These are phyloP conservation scores for Viola odorata DNA, from an alignment of 345 rosid genomes.

Conservation along the genomic window DNA sequence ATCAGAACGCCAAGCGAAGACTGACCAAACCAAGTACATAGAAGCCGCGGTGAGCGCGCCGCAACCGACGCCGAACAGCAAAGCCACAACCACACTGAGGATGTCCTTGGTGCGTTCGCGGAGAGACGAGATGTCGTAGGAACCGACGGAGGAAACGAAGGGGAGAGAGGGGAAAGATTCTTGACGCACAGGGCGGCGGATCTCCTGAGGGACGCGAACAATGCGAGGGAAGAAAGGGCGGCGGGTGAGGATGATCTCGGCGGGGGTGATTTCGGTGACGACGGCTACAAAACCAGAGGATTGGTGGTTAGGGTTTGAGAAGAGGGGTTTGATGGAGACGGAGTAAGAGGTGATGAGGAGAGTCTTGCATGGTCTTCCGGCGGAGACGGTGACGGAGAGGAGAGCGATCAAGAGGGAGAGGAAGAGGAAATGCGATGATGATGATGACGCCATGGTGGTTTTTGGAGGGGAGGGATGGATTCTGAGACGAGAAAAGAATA, in stretches of 20 bases:
- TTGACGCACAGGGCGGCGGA: slow-evolving; percentile 8
- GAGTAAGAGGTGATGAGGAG: slow-evolving; percentile 62
- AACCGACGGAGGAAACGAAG: slow-evolving; percentile 21
- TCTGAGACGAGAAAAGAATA: too few relatives aligned
- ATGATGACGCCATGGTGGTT: neutral
- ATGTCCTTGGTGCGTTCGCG: slow-evolving; percentile 81
- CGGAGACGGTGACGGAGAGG: slow-evolving; percentile 21
- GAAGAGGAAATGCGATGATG: slow-evolving; percentile 5
- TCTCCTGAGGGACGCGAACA: neutral
- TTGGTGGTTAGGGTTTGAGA: slow-evolving; percentile 36
- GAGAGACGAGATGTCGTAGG: slow-evolving; percentile 47
- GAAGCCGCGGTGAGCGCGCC: slow-evolving; percentile 91
- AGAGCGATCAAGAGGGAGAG: slow-evolving; percentile 4
- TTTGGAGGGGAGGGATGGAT: too few relatives aligned
- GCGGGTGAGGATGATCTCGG: slow-evolving; percentile 24
- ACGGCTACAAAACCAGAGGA: slow-evolving; percentile 54
- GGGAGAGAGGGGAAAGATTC: slow-evolving; percentile 5
- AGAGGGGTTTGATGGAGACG: slow-evolving; percentile 50
- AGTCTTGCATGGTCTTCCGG: slow-evolving; percentile 34
- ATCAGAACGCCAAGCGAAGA: slow-evolving; percentile 36
- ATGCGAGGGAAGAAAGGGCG: slow-evolving; percentile 16
- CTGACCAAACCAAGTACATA: slow-evolving; percentile 80
- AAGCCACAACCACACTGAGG: slow-evolving; percentile 75
- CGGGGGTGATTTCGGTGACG: slow-evolving; percentile 37
- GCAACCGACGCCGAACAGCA: slow-evolving; percentile 87